phyloP scores from a whole-genome alignment of 768 basidiomycete species.

The Tricholoma sp. region DNA sequence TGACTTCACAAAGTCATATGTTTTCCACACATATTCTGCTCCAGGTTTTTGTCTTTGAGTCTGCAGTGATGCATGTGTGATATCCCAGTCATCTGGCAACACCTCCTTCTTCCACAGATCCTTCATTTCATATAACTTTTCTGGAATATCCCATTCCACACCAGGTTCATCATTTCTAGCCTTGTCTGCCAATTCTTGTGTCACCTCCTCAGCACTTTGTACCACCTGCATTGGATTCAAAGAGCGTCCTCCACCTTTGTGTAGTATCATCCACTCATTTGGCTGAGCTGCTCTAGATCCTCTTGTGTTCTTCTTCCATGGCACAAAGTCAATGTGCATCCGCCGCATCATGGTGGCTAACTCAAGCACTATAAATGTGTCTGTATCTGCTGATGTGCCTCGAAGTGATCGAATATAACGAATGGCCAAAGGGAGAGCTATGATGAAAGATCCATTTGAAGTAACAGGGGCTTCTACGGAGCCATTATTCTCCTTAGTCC shows the following conservation, averaged over 20 bases:
- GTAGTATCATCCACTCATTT: not conserved
- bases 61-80: not conserved
- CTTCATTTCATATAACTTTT: not conserved
- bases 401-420: not conserved
- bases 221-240: not conserved
- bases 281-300: not conserved
- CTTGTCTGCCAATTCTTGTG: no score
- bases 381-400: not conserved
- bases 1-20: not conserved
- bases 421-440: not conserved
- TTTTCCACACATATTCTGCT: not conserved
- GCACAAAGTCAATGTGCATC: not conserved
- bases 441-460: not conserved
- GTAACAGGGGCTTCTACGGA: not conserved
- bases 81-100: not conserved
- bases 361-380: not conserved
- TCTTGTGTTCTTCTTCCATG: not conserved
- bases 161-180: not conserved
- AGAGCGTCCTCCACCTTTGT: not conserved
- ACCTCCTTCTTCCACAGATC: not conserved
- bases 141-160: not conserved
- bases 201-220: not conserved
- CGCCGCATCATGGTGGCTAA: not conserved
- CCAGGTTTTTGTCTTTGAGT: not conserved
- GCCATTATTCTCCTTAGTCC: not conserved